Conservation (phyloP, 2,329 filamentous ascomycete genomes). For the Talaromyces sp. region DNA sequence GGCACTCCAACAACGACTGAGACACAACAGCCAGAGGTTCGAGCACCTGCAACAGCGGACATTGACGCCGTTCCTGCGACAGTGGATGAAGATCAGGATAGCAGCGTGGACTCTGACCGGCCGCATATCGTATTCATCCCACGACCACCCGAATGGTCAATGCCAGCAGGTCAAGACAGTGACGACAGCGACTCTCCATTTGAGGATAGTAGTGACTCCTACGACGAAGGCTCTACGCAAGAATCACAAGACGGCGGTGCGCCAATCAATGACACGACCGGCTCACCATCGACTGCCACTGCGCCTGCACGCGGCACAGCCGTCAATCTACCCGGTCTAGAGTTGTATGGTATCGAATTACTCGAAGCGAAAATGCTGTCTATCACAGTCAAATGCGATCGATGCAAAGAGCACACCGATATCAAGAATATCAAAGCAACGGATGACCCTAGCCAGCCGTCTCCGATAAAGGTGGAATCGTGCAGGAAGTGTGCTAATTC, state of each 20-base stretch:
- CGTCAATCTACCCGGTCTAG: slow-evolving; percentile 70
- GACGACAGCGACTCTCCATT: slow-evolving; percentile 30
- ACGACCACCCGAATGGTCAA: slow-evolving; percentile 70
- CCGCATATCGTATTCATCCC: slow-evolving; percentile 67
- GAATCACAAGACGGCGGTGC: slow-evolving; percentile 42
- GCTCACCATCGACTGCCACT: slow-evolving; percentile 26
- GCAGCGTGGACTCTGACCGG: slow-evolving; percentile 38
- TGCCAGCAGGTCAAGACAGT: slow-evolving; percentile 25
- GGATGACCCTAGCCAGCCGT: slow-evolving; percentile 34
- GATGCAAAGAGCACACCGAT: slow-evolving; percentile 70
- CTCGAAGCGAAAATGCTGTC: slow-evolving; percentile 63
- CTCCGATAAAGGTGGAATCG: slow-evolving; percentile 41
- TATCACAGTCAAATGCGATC: slow-evolving; percentile 69
- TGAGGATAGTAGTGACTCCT: slow-evolving; percentile 23
- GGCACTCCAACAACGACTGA: slow-evolving; percentile 44
- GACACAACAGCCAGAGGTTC: background rate
- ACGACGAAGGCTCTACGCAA: slow-evolving; percentile 43
- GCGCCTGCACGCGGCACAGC: slow-evolving; percentile 64
- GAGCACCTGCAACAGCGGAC: background rate
- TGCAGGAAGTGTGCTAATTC: slow-evolving; percentile 53
- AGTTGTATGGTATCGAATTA: slow-evolving; percentile 71
- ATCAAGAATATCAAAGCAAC: slow-evolving; percentile 60
- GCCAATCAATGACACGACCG: slow-evolving; percentile 20
- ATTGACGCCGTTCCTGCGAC: background rate
- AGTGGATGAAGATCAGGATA: background rate